Base-by-base conservation (phyloP, 164 flowering plant genomes). In the Tinospora cordifolia region DNA sequence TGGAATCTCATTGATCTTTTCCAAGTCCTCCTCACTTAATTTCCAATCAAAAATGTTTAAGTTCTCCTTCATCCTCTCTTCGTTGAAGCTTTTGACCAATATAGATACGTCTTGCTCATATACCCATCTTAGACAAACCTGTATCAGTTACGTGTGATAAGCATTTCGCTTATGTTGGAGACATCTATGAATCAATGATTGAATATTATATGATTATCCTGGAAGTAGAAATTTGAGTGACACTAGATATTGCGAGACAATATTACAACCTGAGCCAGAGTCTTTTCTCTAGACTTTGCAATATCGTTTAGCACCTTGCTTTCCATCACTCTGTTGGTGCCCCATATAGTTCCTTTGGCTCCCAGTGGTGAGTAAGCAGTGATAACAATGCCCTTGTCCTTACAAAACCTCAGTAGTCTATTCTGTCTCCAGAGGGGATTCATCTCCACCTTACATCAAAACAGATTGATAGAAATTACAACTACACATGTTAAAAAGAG, bases 361-460 rank as follows among this genome's bases (percentile, higher is more conserved):
- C 81, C 79, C 21, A 79, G 44, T 24, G 77, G 77, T 19, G 80
- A 64, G 36, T 62, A 75, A 14, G 74, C 81, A 2, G 69, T 66
- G 13, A 78, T 47, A 62, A 21, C 65, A 17, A 78, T 63, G 1
- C 67, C 67, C 6, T 78, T 75, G 6, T 19, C 63, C 21, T 66
- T 69, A 39, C 78, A 78, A 25, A 69, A 78, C 7, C 72, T 71
- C 2, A 11, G 27, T 65, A 75, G 65, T 62, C 70, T 54, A 46
- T 72, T 62, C 51, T 78, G 81, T 24, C 44, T 71, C 74, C 74
- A 78, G 7, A 67, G 26, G 11, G 77, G 78, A 63, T 75, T 65
- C 76, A 78, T 62, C 69, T 78, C 81, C 65, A 78, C 81, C 81
- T 78, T 7, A 44, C 47, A 44, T 14, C 47, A 44, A 44, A 44